phyloP scores from a whole-genome alignment of 2,329 filamentous ascomycete genomes.

The Arthrocladium fulminans region DNA sequence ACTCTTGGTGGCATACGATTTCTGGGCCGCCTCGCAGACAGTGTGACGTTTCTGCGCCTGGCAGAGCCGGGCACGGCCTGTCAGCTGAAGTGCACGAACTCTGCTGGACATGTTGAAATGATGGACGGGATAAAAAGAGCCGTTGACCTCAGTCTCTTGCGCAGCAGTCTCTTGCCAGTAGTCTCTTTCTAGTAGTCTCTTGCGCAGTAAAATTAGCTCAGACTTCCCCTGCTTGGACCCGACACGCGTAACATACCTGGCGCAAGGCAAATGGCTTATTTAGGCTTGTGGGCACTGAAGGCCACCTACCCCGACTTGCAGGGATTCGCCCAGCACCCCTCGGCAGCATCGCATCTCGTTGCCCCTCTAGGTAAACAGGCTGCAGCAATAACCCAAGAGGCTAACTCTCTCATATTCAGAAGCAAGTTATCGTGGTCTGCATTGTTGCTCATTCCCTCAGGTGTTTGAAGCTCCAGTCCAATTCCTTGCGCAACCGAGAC shows the following conservation, averaged over 20 bases:
- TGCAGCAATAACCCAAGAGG: not conserved
- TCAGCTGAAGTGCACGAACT: conserved; percentile 17
- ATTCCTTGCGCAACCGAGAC: too few species aligned
- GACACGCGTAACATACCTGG: too few species aligned
- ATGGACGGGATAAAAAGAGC: too few species aligned
- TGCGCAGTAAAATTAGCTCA: not conserved
- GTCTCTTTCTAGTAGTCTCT: too few species aligned
- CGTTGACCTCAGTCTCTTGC: too few species aligned
- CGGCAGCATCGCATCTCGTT: not conserved
- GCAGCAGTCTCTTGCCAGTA: too few species aligned
- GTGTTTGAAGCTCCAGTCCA: too few species aligned
- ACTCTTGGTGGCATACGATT: conserved; percentile 51
- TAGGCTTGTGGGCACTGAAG: not conserved
- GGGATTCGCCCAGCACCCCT: not conserved
- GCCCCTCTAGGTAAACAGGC: not conserved
- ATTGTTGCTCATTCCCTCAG: too few species aligned
- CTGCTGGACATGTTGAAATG: conserved; percentile 13
- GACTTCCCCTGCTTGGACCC: not conserved
- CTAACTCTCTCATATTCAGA: too few species aligned
- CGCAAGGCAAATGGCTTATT: not conserved
- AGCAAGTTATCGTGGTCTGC: too few species aligned
- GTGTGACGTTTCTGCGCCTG: not conserved
- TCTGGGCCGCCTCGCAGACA: not conserved
- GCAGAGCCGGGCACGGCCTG: conserved; percentile 12
- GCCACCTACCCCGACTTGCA: not conserved